Evolutionary conservation across 139 green algal genomes (phyloP).

Genomic region (Volvox africanus): DNA sequence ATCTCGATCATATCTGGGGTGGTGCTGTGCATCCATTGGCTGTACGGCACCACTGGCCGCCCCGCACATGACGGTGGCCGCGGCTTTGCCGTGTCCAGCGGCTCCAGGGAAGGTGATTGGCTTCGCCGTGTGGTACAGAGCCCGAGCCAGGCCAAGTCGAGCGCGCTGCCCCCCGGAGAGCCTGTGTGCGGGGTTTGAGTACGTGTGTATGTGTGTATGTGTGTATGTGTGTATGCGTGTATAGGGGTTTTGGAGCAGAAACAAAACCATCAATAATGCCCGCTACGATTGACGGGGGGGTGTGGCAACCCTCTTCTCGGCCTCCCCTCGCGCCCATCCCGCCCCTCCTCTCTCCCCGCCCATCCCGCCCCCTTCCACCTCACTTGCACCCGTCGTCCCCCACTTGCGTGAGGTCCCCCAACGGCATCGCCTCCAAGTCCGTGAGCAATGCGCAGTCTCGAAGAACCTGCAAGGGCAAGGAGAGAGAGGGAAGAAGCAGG

Average conservation of each 20-base stretch:
- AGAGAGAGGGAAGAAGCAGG: neutral
- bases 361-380: neutral
- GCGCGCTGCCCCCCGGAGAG: conserved; percentile 59
- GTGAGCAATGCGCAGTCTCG: conserved; percentile 69
- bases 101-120: neutral
- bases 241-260: no score
- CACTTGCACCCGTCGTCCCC: conserved; percentile 69
- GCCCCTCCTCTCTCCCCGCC: neutral
- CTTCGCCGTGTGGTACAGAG: conserved; percentile 71
- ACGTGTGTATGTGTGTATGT: neutral
- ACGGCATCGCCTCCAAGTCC: conserved; percentile 71
- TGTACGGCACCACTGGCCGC: no score
- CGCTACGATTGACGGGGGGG: no score
- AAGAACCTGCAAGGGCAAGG: conserved; percentile 67
- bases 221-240: neutral
- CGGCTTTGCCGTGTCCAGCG: neutral
- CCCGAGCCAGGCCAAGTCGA: conserved; percentile 70
- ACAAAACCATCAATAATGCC: no score
- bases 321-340: neutral
- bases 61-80: neutral
- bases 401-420: conserved; percentile 67
- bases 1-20: no score
- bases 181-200: conserved; percentile 5
- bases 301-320: neutral
- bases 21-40: no score